Base-by-base conservation (phyloP, 2,329 filamentous ascomycete species). In the Gliomastix tumulicola region DNA sequence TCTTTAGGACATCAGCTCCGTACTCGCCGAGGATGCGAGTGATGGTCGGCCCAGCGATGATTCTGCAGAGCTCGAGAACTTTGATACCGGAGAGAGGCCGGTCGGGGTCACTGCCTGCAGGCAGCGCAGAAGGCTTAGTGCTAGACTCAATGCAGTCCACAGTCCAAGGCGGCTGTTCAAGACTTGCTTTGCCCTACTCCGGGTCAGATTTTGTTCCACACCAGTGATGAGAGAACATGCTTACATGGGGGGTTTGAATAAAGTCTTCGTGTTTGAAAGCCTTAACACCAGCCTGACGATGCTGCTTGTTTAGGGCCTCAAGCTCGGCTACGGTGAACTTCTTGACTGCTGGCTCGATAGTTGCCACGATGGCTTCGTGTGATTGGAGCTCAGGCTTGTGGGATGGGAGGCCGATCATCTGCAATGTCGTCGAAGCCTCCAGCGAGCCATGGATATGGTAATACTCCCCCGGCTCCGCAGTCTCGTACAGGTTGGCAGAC, bases 391-490 rank as follows among this genome's bases (percentile, higher is more conserved):
- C 75, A 2, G 79, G 75, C 6, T 74, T 63, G 38, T 76, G 69
- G 1, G 79, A 65, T 34, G 79, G 71, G 6, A 87, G 59, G 0
- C 80, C 82, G 45, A 87, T 71, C 81, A 86, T 86, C 31, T 73
- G 67, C 20, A 87, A 60, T 0, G 81, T 83, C 7, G 73, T 80
- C 9, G 75, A 79, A 4, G 83, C 82, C 46, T 87, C 82, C 1
- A 88, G 59, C 1, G 82, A 87, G 31, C 83, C 82, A 51, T 87
- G 83, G 19, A 87, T 82, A 49, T 88, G 83, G 50, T 84, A 88
- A 49, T 76, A 87, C 50, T 81, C 69, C n/a, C 72, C 75, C 2
- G 66, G 59, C n/a, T 66, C 69, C 51, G 76, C 79, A 8, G 82
- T 85, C 48, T 73, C 68, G 57, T 86, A 87, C 2, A 87, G 59